Evolutionary conservation across 2,329 filamentous ascomycete species (phyloP).

Genomic region (Phyllosticta citrichinensis): DNA sequence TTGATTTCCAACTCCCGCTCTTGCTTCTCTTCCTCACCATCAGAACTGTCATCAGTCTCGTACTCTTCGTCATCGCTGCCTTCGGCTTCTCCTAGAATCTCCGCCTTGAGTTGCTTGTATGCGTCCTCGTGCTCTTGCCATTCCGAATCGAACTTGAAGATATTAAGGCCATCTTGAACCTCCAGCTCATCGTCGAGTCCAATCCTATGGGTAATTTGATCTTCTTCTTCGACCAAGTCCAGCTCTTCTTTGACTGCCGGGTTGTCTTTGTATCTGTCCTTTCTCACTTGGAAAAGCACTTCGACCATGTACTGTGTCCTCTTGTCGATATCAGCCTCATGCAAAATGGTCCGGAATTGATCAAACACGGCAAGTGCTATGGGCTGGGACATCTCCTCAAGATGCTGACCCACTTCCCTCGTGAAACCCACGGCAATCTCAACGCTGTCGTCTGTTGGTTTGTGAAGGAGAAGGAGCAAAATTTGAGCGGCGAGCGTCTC

Average conservation of each 20-base stretch:
- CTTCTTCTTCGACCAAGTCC: constrained; percentile 92
- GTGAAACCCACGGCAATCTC: constrained; percentile 94
- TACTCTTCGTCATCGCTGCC: constrained; percentile 65
- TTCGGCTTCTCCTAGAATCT: constrained; percentile 73
- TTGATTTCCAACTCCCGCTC: constrained; percentile 88
- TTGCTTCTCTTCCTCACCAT: constrained; percentile 65
- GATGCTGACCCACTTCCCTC: constrained; percentile 82
- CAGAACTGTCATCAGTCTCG: constrained; percentile 56
- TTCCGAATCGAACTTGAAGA: constrained; percentile 87
- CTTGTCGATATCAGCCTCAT: constrained; percentile 96
- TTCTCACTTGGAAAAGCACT: constrained; percentile 90
- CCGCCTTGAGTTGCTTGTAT: constrained; percentile 82
- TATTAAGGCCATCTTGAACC: constrained; percentile 75
- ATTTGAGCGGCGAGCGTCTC: constrained; percentile 93
- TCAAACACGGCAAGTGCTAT: constrained; percentile 90
- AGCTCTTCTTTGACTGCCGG: constrained; percentile 83
- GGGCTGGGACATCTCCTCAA: constrained; percentile 88
- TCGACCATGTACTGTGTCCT: constrained; percentile 99
- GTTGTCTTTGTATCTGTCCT: constrained; percentile 95
- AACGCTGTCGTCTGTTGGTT: constrained; percentile 93
- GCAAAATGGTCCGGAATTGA: constrained; percentile 87
- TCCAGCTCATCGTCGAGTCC: constrained; percentile 77
- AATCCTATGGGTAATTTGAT: constrained; percentile 86
- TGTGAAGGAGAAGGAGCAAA: constrained; percentile 79
- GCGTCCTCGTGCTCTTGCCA: constrained; percentile 87